Evolutionary conservation across 768 basidiomycete genomes (phyloP), one percentile per base, ranked within the genome.

Genomic region (Mycena olivaceomarginata): DNA sequence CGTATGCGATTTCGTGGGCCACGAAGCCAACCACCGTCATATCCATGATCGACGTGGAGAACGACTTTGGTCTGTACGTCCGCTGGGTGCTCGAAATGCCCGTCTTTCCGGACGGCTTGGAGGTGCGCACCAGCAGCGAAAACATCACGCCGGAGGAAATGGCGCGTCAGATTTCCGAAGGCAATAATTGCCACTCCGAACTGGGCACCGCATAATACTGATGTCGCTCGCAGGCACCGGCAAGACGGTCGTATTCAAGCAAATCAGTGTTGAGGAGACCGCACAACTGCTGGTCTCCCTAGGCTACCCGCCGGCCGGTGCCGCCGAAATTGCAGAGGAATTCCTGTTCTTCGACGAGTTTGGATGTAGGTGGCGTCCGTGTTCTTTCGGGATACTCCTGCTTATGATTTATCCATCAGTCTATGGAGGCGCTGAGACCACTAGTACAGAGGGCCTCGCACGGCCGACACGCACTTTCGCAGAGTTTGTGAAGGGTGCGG

Each of bases 181-280:
- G 56, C 15, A 45, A 45, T 31, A 22, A 10, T 11, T 10, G 8
- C 4, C 22, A 22, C 22, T 57, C 9, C 22, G 7, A 11, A 15
- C 12, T 57, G 22, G 10, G 20, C 12, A 22, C 15, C 7, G n/a
- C 12, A n/a, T 8, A n/a, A 8, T 10, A 9, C 25, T 10, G 22
- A 25, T 25, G 56, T 25, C 22, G 10, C 9, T 20, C 56, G n/a
- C 56, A 72, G 71, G 20, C 13, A 72, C 71, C 2, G 71, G 71
- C 31, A 72, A 72, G 41, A 43, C 41, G 6, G 46, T 74, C 22
- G 48, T 53, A 6, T 60, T 60, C 66, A 51, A 74, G 39, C 72
- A 74, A 31, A 43, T 74, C 3, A 67, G 66, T 3, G 20, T 15
- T 48, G 72, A 74, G 20, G 57, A 59, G 40, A 39, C 22, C 9